Evolutionary conservation across 2,329 filamentous ascomycete genomes (phyloP), one percentile per base, ranked within the genome.

Genomic region (Ascochyta koolunga): DNA sequence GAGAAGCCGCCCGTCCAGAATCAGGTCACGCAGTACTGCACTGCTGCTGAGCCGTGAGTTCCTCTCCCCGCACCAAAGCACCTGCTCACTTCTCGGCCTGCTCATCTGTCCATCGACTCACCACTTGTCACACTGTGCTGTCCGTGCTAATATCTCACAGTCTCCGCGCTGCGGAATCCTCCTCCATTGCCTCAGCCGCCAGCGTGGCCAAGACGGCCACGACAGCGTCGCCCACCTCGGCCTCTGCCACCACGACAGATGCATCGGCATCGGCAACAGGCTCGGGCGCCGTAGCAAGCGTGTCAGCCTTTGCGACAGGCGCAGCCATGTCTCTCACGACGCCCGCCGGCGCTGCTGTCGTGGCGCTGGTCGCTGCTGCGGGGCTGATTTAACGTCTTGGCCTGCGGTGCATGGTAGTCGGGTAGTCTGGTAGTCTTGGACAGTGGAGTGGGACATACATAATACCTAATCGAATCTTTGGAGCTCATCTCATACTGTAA

Each of bases 41-140:
- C 69, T 44, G 78, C 78, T 25, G 78, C 77, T 9, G 69, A 69
- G 19, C 75, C 77, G 56, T 75, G 72, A 62, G 72, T 65, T 2
- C 19, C 57, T 54, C 37, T 58, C 50, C 32, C 16, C 24, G 21
- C 44, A 32, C 33, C 37, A 31, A 45, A 32, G 6, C 13, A 22
- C 19, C 13, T n/a, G n/a, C n/a, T n/a, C n/a, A n/a, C n/a, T n/a
- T n/a, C n/a, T n/a, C n/a, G n/a, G n/a, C n/a, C n/a, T n/a, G n/a
- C n/a, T n/a, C n/a, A n/a, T n/a, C n/a, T n/a, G n/a, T n/a, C n/a
- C n/a, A n/a, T n/a, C n/a, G n/a, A n/a, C n/a, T n/a, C n/a, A n/a
- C n/a, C n/a, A n/a, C n/a, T n/a, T n/a, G n/a, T n/a, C n/a, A n/a
- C n/a, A n/a, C n/a, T n/a, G n/a, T n/a, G n/a, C n/a, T n/a, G n/a